Evolutionary conservation across 106 monocot species (phyloP), one percentile per base, ranked within the genome.

Genomic region (Dendrobium catenatum): DNA sequence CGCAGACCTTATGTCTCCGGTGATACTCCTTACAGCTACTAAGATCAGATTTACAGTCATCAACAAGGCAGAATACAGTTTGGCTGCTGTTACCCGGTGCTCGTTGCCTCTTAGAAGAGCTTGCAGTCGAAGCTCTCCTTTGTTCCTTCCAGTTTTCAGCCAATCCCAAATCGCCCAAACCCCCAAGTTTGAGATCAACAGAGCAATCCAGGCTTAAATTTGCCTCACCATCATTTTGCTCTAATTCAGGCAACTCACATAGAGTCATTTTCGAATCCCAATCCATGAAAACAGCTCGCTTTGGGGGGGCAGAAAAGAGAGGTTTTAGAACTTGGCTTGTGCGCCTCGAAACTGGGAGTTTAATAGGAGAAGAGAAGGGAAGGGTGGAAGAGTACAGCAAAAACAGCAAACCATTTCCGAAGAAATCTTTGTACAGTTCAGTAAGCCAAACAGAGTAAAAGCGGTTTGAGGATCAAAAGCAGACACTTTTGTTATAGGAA

Each of bases 251-350:
- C 5, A 90, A 78, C 29, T 90, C 94, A 89, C 89, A 90, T 46
- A 88, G 68, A 40, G 89, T 82, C 81, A 90, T 89, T 83, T 94
- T 94, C 82, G 78, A 70, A 42, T 89, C 88, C 94, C 91, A 94
- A 29, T 89, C 94, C 94, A 91, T 94, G 42, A 74, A 74, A 74
- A 42, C 43, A 42, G 33, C 42, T 33, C 42, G 1, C 42, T 74
- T 43, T 74, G 27, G 70, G 11, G 27, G 70, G 11, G 70, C 2
- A 33, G 27, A 15, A 70, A 31, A 31, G 15, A 2, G 33, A 20
- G 37, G 5, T 37, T 37, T 70, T 70, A 70, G 70, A 13, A 27
- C 17, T 0, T 13, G 13, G 6, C 70, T 31, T 70, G 70, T 9
- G 8, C n/a, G 4, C 9, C 27, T 11, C 70, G 70, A 70, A 33